Conservation (phyloP, 2,329 filamentous ascomycete genomes). For the Apiospora rasikravindrae region DNA sequence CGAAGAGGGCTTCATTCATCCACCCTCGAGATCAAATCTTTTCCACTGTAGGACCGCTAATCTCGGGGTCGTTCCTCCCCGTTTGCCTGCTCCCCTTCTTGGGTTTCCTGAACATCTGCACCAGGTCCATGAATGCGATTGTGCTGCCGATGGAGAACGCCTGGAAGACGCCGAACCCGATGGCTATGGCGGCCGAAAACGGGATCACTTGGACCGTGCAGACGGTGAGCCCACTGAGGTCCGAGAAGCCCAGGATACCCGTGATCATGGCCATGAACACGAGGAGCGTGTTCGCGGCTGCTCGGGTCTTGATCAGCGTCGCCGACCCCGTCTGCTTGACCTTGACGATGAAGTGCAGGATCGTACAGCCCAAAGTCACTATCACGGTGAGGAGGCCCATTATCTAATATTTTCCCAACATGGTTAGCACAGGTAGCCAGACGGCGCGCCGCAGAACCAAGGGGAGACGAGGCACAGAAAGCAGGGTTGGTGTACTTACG, state of each 20-base stretch:
- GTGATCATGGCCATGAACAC: slow-evolving; percentile 31
- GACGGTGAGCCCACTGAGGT: slow-evolving; percentile 35
- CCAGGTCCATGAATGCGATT: slow-evolving; percentile 30
- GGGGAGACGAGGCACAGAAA: neutral
- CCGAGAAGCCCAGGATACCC: slow-evolving; percentile 35
- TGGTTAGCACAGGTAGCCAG: neutral
- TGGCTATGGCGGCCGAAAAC: slow-evolving; percentile 33
- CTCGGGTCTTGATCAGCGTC: slow-evolving; percentile 24
- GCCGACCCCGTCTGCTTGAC: slow-evolving; percentile 20
- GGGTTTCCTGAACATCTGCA: slow-evolving; percentile 13
- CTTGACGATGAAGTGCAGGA: slow-evolving; percentile 34
- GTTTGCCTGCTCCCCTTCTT: neutral
- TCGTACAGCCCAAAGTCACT: slow-evolving; percentile 31
- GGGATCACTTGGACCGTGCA: slow-evolving; percentile 36
- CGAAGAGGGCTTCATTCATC: no score
- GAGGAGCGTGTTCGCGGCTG: slow-evolving; percentile 35
- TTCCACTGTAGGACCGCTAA: neutral
- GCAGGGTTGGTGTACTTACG: slow-evolving; percentile 30
- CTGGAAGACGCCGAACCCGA: slow-evolving; percentile 33
- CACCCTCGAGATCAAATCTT: neutral
- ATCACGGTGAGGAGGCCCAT: slow-evolving; percentile 36
- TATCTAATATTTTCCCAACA: slow-evolving; percentile 28
- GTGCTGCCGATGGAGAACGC: slow-evolving; percentile 32
- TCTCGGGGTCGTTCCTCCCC: neutral
- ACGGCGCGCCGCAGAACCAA: neutral